Percentiles rank a stretch among this genome's conserved stretches.
These are phyloP conservation scores for Chrysanthemum lavandulifolium DNA, from an alignment of 129 eudicot species.

Conservation along the genomic window DNA sequence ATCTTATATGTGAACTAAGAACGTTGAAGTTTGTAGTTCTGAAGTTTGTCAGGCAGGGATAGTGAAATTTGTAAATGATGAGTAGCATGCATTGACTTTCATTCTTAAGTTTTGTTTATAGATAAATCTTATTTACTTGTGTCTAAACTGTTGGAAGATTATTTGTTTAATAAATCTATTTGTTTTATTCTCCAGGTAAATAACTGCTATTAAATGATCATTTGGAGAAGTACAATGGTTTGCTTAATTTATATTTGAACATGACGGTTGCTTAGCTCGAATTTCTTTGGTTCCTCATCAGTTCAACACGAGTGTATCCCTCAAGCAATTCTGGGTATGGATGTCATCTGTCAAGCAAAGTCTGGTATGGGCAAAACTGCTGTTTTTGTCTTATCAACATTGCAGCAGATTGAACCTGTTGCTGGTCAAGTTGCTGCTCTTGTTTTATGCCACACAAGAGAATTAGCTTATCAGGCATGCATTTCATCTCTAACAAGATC, in stretches of 20 bases:
- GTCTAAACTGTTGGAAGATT: conserved; percentile 1
- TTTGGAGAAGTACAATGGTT: conserved; percentile 60
- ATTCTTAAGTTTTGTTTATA: background rate
- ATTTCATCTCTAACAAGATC: background rate
- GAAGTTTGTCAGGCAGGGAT: too few species aligned
- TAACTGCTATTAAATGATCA: conserved; percentile 33
- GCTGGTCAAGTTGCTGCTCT: conserved; percentile 90
- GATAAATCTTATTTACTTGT: background rate
- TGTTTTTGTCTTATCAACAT: conserved; percentile 76
- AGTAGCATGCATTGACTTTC: too few species aligned
- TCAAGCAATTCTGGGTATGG: conserved; percentile 95
- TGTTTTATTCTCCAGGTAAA: conserved; percentile 62
- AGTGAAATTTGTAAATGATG: too few species aligned
- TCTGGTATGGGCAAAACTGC: conserved; percentile 96
- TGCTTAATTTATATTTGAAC: conserved; percentile 56
- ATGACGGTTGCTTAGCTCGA: conserved; percentile 59
- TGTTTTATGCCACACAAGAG: conserved; percentile 82
- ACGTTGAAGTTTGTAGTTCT: too few species aligned
- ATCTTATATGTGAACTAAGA: too few species aligned
- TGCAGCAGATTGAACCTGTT: conserved; percentile 86
- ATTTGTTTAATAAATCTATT: background rate
- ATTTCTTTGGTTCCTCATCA: conserved; percentile 32
- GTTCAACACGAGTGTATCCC: conserved; percentile 95
- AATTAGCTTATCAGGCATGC: conserved; percentile 76
- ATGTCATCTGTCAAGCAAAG: conserved; percentile 90